Evolutionary conservation across 352 stramenopile species (phyloP), one percentile per base, ranked within the genome.

Genomic region (Albugo laibachii): DNA sequence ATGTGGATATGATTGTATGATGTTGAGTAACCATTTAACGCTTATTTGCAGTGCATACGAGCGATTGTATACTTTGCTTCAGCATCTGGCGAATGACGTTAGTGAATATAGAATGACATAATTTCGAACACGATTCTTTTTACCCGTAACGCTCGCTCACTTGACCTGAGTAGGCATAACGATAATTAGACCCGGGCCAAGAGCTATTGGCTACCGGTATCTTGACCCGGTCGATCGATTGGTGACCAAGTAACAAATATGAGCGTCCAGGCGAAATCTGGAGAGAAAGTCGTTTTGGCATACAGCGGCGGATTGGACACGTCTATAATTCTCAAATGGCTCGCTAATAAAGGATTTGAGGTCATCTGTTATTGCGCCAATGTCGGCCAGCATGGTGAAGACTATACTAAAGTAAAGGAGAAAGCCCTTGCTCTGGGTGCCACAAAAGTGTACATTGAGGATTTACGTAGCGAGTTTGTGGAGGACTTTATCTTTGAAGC

Each of bases 281-380:
- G 74, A 59, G 74, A 87, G 59, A 96, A 96, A 66, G 75, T 97
- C 58, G 72, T 98, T 53, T 82, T 98, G 54, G 93, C 93, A 46
- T 98, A 98, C 80, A 95, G 79, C 56, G 93, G 93, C 61, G 94
- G 94, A 47, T 80, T 99, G 43, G 95, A 99, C 68, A 99, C 95
- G 49, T 98, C 92, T 55, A 93, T 97, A 50, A 98, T 98, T 72
- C 83, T 99, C 49, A 97, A 96, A 67, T 98, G 94, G 93, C 88
- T 99, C 49, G 92, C 86, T 19, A 87, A 91, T 71, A 97, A 98
- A 68, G 94, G 94, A 58, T 98, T 96, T 56, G 92, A 98, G 46
- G 93, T 99, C 21, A 95, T 97, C 61, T 95, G 88, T 69, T 99
- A 98, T 83, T 98, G 93, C 69, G 95, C 95, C 59, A 97, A 98